These are phyloP conservation scores for Blastobotrys arbuscula DNA, from an alignment of 1,139 yeast species.

Conservation along the genomic window DNA sequence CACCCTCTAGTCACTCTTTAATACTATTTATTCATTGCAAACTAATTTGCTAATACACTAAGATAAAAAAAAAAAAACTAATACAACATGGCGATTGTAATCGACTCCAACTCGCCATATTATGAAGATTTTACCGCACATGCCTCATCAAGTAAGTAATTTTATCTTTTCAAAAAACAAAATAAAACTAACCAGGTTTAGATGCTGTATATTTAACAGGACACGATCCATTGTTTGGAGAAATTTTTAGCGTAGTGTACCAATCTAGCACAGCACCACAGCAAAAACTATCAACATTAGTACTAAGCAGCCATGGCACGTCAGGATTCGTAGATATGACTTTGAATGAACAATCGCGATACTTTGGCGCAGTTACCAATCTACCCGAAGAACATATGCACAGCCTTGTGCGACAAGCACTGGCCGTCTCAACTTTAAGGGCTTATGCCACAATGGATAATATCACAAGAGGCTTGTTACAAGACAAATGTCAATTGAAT, in stretches of 20 bases:
- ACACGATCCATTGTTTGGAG: conserved; percentile 34
- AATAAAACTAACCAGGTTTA: neutral
- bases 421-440: conserved; percentile 70
- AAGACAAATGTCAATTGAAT: conserved; percentile 16
- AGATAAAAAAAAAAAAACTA: neutral
- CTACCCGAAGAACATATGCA: conserved; percentile 45
- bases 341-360: conserved; percentile 56
- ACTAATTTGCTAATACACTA: neutral
- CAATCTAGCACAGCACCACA: conserved; percentile 5
- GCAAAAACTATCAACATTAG: conserved; percentile 48
- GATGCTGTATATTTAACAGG: conserved; percentile 38
- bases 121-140: conserved; percentile 24
- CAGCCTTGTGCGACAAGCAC: conserved; percentile 62
- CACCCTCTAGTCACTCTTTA: neutral
- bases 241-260: conserved; percentile 32
- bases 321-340: conserved; percentile 57
- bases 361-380: conserved; percentile 75
- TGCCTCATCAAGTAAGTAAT: conserved; percentile 19
- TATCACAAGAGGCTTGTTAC: conserved; percentile 23
- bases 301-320: conserved; percentile 67
- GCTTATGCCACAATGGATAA: conserved; percentile 53
- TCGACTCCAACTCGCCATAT: conserved; percentile 35
- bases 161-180: neutral
- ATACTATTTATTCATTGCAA: neutral
- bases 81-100: conserved; percentile 20